Base-by-base conservation (phyloP, 1,284 basidiomycete genomes). In the Boletellus deceptivus region DNA sequence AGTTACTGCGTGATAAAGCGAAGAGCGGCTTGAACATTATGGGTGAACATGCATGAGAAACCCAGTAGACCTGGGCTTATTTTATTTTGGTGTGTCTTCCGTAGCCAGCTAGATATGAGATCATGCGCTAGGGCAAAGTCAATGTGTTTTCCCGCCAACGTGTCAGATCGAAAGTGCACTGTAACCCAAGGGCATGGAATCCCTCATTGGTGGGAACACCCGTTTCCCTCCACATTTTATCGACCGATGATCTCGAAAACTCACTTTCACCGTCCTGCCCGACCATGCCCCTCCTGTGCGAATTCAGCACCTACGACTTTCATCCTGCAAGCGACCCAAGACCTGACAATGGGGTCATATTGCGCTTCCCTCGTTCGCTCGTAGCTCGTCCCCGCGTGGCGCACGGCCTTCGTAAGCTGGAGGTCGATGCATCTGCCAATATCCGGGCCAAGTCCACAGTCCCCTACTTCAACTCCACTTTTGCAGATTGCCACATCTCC, bases 361-460 rank as follows among this genome's bases (percentile, higher is more conserved):
- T 56, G n/a, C 37, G 10, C 10, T 62, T 60, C 33, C 49, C 59
- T 22, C 57, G 46, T 25, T 44, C 25, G 3, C 44, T 60, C 14
- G 33, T 63, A 11, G 37, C 59, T 14, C 49, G 16, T 36, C 61
- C 61, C 6, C 54, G 61, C 22, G 38, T 62, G 14, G 18, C 49
- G 3, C 57, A 62, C 6, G 61, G 61, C 14, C 13, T 63, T 20
- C 45, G 49, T 37, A 0, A 0, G 3, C 36, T 60, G 2, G 61
- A 62, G 17, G 14, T 62, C 16, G 8, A 2, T n/a, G 36, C 36
- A 4, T 35, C 25, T 0, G 43, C 49, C 37, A 38, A 45, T 37
- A 57, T 61, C 24, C 59, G 49, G 3, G 27, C 29, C 43, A 52
- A 33, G n/a, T 46, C 61, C 8, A 31, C 41, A 8, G 14, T 55